These are phyloP conservation scores for Saccharomyces hybrid DNA, from an alignment of 1,139 yeast genomes.

Conservation along the genomic window DNA sequence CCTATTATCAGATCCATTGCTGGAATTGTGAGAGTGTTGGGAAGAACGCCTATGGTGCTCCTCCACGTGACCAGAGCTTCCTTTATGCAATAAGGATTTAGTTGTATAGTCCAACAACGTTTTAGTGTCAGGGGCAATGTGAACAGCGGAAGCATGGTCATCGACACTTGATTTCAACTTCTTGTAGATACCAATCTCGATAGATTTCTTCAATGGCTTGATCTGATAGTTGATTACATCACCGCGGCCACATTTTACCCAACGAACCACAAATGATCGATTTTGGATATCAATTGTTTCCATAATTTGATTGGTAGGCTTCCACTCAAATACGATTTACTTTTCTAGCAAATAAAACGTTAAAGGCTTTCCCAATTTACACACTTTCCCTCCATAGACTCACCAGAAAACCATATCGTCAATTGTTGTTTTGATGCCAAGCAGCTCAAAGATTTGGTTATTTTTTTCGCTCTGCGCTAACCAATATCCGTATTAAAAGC, in stretches of 20 bases:
- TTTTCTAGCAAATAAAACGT: not conserved
- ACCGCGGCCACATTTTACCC: slow-evolving; percentile 73
- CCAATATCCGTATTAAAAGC: not conserved
- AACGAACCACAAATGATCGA: slow-evolving; percentile 79
- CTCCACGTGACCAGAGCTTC: slow-evolving; percentile 12
- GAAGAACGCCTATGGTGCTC: slow-evolving; percentile 1
- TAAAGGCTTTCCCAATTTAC: not conserved
- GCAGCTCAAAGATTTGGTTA: not conserved
- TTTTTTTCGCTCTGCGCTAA: not conserved
- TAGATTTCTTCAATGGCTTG: slow-evolving; percentile 77
- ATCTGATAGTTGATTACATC: slow-evolving; percentile 70
- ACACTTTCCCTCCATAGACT: not conserved
- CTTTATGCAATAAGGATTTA: slow-evolving; percentile 15
- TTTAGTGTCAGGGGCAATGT: slow-evolving; percentile 24
- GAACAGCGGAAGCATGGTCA: slow-evolving; percentile 17
- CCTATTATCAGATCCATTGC: not conserved
- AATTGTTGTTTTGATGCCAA: not conserved
- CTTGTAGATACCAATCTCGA: slow-evolving; percentile 40
- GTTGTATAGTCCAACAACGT: slow-evolving; percentile 22
- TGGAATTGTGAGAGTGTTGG: not conserved
- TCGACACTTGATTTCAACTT: slow-evolving; percentile 18
- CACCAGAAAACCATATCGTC: not conserved
- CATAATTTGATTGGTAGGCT: slow-evolving; percentile 35
- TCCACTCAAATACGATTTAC: not conserved
- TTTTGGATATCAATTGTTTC: slow-evolving; percentile 87